Evolutionary conservation across 2,329 filamentous ascomycete species (phyloP).

Genomic region (Apiospora rasikravindrae): DNA sequence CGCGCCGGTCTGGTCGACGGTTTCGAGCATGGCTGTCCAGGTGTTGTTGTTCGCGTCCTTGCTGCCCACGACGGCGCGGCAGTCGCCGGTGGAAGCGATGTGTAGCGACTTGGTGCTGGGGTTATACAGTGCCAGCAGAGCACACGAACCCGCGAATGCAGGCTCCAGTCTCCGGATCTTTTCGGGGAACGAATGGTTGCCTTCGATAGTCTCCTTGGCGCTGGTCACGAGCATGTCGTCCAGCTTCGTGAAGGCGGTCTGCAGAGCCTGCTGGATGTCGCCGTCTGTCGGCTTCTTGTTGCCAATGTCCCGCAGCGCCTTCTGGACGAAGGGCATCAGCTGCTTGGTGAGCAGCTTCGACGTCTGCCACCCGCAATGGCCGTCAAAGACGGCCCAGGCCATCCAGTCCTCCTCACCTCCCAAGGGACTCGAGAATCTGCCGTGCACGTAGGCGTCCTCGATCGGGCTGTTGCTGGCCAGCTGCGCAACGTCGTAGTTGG

Average conservation of each 20-base stretch:
- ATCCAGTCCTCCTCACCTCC: conserved; percentile 34
- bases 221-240: conserved; percentile 41
- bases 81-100: conserved; percentile 70
- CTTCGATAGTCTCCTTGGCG: conserved; percentile 33
- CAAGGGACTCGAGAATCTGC: conserved; percentile 36
- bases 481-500: conserved; percentile 39
- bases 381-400: conserved; percentile 43
- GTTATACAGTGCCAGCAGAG: conserved; percentile 66
- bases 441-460: conserved; percentile 42
- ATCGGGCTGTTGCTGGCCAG: conserved; percentile 40
- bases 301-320: conserved; percentile 30
- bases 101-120: conserved; percentile 54
- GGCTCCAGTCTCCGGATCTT: conserved; percentile 37
- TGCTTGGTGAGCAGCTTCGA: conserved; percentile 38
- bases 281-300: conserved; percentile 28
- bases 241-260: conserved; percentile 43
- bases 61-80: conserved; percentile 65
- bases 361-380: conserved; percentile 43
- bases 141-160: conserved; percentile 62
- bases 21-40: conserved; percentile 61
- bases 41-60: conserved; percentile 44
- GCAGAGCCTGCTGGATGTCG: conserved; percentile 42
- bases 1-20: conserved; percentile 69
- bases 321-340: conserved; percentile 37
- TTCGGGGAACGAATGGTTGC: conserved; percentile 33